Evolutionary conservation across 176 grass and related monocot genomes (phyloP), one percentile per base, ranked within the genome.

Genomic region (Oryza officinalis): DNA sequence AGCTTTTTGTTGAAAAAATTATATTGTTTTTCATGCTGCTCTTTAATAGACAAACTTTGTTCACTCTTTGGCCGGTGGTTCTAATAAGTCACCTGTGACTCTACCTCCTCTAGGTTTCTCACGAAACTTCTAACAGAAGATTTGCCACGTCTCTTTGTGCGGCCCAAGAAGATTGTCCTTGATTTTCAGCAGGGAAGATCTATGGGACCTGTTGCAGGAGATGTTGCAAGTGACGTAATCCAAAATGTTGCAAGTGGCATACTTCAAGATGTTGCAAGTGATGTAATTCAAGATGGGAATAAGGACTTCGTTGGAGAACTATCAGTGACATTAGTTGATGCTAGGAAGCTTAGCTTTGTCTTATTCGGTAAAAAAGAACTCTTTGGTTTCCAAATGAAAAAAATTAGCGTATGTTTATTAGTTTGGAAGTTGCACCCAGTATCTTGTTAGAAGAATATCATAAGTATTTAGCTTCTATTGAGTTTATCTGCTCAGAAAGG

Each of bases 311-410:
- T 94, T 5, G 96, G 96, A 45, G 96, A 98, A 77, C 81, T 98
- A 68, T 98, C 96, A 13, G 96, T 94, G 65, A 98, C 96, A 49
- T 65, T 98, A 63, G 96, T 98, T 83, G 96, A 98, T 94, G 96
- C 96, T 78, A 88, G 91, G 47, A 94, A 95, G 83, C 96, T 98
- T 89, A 81, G 91, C 67, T 95, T 93, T 83, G 85, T 89, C 83
- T 81, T 95, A 73, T 95, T 98, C 70, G 93, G 96, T 98, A 94
- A 79, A 28, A n/a, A 28, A 63, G 0, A 10, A 17, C 60, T 69
- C 46, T 84, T 38, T 25, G 6, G 44, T 85, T 73, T 54, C 17
- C 37, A 80, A 76, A 80, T 63, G 27, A 59, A 80, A 82, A 73
- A 12, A 82, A 47, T 72, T 45, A 76, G 2, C 89, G 74, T 85